These are phyloP conservation scores for Peronospora destructor DNA, from an alignment of 352 stramenopile genomes.

Conservation along the genomic window DNA sequence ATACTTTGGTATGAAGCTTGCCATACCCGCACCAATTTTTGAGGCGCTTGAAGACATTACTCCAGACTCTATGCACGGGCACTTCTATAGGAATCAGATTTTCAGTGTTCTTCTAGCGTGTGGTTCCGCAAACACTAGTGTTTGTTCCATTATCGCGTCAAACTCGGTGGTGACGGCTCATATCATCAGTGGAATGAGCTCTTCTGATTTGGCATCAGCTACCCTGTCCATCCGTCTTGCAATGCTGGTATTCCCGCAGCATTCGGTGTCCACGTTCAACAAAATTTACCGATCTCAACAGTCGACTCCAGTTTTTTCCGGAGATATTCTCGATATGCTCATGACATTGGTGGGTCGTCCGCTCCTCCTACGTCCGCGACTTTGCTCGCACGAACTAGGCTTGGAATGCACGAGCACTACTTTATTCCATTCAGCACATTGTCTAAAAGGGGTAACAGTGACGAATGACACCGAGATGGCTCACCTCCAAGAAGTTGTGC, in stretches of 20 bases:
- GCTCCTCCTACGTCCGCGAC: constrained; percentile 50
- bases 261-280: constrained; percentile 73
- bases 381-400: constrained; percentile 78
- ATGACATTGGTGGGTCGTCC: constrained; percentile 62
- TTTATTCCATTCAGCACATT: constrained; percentile 61
- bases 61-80: constrained; percentile 31
- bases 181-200: constrained; percentile 58
- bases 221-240: constrained; percentile 78
- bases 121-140: constrained; percentile 51
- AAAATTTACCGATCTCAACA: constrained; percentile 43
- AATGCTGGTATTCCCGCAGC: constrained; percentile 76
- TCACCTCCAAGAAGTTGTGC: constrained; percentile 24
- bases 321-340: constrained; percentile 48
- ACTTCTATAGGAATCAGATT: constrained; percentile 75
- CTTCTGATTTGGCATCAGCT: constrained; percentile 50
- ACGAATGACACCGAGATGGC: constrained; percentile 27
- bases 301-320: constrained; percentile 15
- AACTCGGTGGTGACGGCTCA: constrained; percentile 51
- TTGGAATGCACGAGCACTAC: constrained; percentile 59
- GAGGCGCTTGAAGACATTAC: not conserved
- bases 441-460: constrained; percentile 45
- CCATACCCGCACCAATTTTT: constrained; percentile 2
- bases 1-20: constrained; percentile 33
- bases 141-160: constrained; percentile 53
- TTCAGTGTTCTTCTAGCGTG: constrained; percentile 69